These are phyloP conservation scores for Sphaerostilbella broomeana DNA, from an alignment of 2,329 filamentous ascomycete species.

Conservation along the genomic window DNA sequence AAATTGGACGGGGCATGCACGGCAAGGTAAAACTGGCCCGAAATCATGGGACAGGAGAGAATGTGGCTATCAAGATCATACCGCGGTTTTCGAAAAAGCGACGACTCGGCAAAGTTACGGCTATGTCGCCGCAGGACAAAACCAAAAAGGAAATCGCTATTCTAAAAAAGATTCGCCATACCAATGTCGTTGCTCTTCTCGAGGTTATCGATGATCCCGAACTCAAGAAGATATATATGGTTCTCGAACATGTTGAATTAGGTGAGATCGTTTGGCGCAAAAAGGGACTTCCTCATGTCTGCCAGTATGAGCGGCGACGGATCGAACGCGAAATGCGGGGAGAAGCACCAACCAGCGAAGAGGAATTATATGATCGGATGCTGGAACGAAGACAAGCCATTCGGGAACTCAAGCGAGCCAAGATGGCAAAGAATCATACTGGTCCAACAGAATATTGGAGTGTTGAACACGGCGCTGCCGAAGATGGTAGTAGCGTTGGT, in stretches of 20 bases:
- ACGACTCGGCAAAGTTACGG: conserved; percentile 75
- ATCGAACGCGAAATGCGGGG: conserved; percentile 65
- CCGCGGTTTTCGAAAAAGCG: conserved; percentile 90
- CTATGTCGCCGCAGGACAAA: conserved; percentile 62
- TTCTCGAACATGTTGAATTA: conserved; percentile 88
- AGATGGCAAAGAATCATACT: conserved; percentile 42
- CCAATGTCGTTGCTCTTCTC: conserved; percentile 90
- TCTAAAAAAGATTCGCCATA: conserved; percentile 93
- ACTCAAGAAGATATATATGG: conserved; percentile 96
- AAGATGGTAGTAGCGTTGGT: conserved; percentile 40
- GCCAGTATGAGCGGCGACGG: conserved; percentile 72
- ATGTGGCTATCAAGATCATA: conserved; percentile 97
- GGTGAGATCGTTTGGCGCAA: conserved; percentile 94
- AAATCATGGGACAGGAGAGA: conserved; percentile 66
- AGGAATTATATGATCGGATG: conserved; percentile 54
- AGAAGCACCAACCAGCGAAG: conserved; percentile 51
- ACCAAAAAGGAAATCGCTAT: conserved; percentile 96
- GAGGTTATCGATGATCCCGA: conserved; percentile 98
- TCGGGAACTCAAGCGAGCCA: conserved; percentile 52
- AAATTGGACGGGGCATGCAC: conserved; percentile 91
- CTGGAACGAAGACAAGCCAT: conserved; percentile 52
- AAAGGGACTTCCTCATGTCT: conserved; percentile 77
- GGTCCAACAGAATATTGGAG: conserved; percentile 69
- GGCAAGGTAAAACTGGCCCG: conserved; percentile 95
- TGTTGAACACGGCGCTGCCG: conserved; percentile 65